Evolutionary conservation across 1,284 basidiomycete genomes (phyloP), one percentile per base, ranked within the genome.

Genomic region (Puccinia polysora): DNA sequence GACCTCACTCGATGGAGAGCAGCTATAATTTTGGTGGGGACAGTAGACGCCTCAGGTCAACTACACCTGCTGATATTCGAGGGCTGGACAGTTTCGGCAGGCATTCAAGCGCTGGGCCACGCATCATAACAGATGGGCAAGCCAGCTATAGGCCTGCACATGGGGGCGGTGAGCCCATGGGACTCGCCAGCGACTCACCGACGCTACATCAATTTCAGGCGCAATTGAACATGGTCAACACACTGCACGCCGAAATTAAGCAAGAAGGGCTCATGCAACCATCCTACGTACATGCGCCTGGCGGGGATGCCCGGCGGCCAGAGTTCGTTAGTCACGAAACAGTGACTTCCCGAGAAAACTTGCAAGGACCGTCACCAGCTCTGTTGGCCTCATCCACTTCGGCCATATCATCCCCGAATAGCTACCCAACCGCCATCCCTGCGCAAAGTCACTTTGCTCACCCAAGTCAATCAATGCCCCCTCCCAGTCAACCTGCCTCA

Each of bases 1-100:
- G 65, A 59, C 65, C 65, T 34, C 65, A 68, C 43, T 68, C 68
- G 8, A 70, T 70, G 56, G 68, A 70, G 23, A 58, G 68, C 14
- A 40, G 55, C 23, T 60, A 45, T 32, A 53, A n/a, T 50, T 70
- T 47, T 34, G 56, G 25, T n/a, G 23, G 43, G 8, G 68, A 70
- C 23, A 60, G 38, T 18, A 56, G 68, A 38, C 56, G 68, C 3
- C 62, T 70, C 40, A 56, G 47, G 23, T 70, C 68, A 8, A 58
- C 38, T 23, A 70, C 68, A 2, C 68, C 68, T n/a, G 55, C 43
- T 1, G 50, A 60, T 32, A 49, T 62, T 53, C 45, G 68, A 43
- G 58, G 68, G 12, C 49, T 70, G 45, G 68, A 70, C 25, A 55
- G 38, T n/a, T 68, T 58, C 50, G 40, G 56, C 50, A 23, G 49